Conservation (phyloP, 768 basidiomycete species). For the Phaeotremella fagi region DNA sequence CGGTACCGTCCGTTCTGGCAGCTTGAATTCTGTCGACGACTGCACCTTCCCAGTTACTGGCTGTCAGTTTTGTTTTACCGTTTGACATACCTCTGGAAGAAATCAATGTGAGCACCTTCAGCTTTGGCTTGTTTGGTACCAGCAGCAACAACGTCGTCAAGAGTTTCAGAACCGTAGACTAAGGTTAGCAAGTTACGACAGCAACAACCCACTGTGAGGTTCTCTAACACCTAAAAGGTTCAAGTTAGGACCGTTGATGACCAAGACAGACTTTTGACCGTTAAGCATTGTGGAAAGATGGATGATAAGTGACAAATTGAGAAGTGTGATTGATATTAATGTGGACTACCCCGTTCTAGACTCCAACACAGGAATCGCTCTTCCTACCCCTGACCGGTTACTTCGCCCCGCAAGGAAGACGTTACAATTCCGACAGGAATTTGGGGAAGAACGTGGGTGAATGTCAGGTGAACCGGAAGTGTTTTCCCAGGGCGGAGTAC, state of each 20-base stretch:
- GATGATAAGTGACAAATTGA: neutral
- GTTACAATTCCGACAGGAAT: too few species aligned
- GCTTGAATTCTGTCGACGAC: constrained; percentile 36
- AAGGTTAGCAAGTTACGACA: neutral
- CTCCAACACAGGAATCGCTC: too few species aligned
- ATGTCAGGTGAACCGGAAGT: too few species aligned
- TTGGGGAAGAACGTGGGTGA: too few species aligned
- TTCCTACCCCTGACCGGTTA: too few species aligned
- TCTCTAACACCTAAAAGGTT: constrained; percentile 33
- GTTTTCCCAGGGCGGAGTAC: neutral
- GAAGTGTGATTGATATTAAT: neutral
- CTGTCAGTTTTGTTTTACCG: neutral
- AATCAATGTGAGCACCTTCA: constrained; percentile 11
- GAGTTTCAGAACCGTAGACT: constrained; percentile 33
- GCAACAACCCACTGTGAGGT: constrained; percentile 18
- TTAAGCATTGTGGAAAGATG: constrained; percentile 9
- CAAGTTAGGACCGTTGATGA: constrained; percentile 38
- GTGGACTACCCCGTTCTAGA: too few species aligned
- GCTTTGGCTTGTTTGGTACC: constrained; percentile 15
- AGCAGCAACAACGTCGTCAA: constrained; percentile 20
- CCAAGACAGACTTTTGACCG: constrained; percentile 22
- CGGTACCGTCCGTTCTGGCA: constrained; percentile 26
- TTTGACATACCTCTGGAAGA: constrained; percentile 19
- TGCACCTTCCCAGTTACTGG: constrained; percentile 33
- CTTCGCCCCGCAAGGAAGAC: too few species aligned